Evolutionary conservation across 2,329 filamentous ascomycete genomes (phyloP).

Genomic region (Camillea tinctor): DNA sequence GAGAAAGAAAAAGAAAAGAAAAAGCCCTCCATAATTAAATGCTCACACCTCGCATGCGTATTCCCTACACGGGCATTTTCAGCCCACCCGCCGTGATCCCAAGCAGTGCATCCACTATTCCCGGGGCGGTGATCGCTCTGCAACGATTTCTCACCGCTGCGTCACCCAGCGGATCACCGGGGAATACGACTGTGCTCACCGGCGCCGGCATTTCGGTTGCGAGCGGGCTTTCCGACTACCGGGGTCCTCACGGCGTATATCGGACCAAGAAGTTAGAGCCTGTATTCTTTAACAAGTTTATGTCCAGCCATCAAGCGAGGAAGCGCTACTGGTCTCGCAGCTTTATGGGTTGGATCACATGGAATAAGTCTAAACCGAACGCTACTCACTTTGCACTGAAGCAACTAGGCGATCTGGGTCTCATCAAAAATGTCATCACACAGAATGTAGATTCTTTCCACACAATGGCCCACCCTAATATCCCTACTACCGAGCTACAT

Average conservation of each 20-base stretch:
- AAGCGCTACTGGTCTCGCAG: slow-evolving; percentile 96
- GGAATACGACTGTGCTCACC: slow-evolving; percentile 55
- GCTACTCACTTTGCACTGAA: slow-evolving; percentile 74
- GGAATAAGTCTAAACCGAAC: slow-evolving; percentile 79
- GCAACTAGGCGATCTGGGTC: slow-evolving; percentile 67
- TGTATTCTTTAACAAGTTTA: slow-evolving; percentile 91
- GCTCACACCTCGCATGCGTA: slow-evolving; percentile 75
- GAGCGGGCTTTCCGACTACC: slow-evolving; percentile 89
- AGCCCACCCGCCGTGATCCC: slow-evolving; percentile 75
- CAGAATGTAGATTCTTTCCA: slow-evolving; percentile 99
- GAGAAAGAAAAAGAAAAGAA: too few species aligned
- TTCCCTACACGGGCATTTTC: slow-evolving; percentile 85
- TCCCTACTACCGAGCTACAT: slow-evolving; percentile 82
- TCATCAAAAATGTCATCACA: slow-evolving; percentile 77
- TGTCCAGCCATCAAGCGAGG: slow-evolving; percentile 74
- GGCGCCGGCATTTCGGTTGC: slow-evolving; percentile 93
- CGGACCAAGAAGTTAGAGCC: slow-evolving; percentile 86
- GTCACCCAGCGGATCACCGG: slow-evolving; percentile 47
- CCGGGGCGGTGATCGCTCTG: slow-evolving; percentile 76
- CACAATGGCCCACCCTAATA: slow-evolving; percentile 66
- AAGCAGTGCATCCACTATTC: slow-evolving; percentile 63
- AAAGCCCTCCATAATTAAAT: slow-evolving; percentile 38
- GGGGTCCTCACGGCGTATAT: slow-evolving; percentile 87
- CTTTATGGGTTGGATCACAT: slow-evolving; percentile 86
- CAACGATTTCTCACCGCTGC: slow-evolving; percentile 70